These are phyloP conservation scores for Spencermartinsiella europaea DNA, from an alignment of 805 yeast genomes.

Conservation along the genomic window DNA sequence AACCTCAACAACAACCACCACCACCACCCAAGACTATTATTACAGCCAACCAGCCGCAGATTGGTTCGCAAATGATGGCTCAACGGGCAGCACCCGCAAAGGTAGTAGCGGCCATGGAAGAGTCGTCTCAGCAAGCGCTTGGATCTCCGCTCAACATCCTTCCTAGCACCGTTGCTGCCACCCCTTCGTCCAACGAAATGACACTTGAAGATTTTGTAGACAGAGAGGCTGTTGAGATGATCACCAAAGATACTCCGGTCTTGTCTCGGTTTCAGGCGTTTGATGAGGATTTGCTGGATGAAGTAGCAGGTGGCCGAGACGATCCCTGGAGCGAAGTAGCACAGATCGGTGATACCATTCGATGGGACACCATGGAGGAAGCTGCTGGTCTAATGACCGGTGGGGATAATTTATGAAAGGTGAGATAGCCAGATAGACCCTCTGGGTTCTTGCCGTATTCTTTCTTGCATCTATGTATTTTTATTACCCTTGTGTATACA, in stretches of 20 bases:
- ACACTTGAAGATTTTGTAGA: neutral
- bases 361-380: constrained; percentile 13
- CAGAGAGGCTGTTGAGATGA: neutral
- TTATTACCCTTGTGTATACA: neutral
- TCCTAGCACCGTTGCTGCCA: neutral
- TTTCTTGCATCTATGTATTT: neutral
- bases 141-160: neutral
- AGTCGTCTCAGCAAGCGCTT: neutral
- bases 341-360: constrained; percentile 4
- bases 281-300: neutral
- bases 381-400: constrained; percentile 1
- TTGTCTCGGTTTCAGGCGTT: neutral
- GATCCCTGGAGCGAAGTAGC: constrained; percentile 2
- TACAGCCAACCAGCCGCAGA: neutral
- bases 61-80: neutral
- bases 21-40: neutral
- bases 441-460: neutral
- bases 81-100: neutral
- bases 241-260: neutral
- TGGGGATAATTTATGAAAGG: no score
- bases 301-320: no score
- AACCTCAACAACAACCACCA: neutral
- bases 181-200: neutral
- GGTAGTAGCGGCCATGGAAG: neutral
- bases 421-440: no score